Percentiles rank a stretch among this genome's conserved stretches.
Conservation (phyloP, 1,284 basidiomycete species). For the Microbotryum saponariae region DNA sequence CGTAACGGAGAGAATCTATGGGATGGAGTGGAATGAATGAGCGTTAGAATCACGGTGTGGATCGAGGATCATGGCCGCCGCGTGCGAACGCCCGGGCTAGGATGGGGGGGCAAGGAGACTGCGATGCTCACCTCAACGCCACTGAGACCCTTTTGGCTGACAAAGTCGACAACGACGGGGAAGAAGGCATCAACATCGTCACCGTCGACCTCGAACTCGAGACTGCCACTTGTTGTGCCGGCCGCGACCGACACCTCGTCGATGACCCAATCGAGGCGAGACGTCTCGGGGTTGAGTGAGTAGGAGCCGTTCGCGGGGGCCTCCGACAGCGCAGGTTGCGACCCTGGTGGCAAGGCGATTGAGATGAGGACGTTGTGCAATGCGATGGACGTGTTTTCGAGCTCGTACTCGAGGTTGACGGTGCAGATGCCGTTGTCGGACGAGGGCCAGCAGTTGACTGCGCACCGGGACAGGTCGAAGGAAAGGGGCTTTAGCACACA, state of each 20-base stretch:
- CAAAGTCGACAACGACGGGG: slow-evolving; percentile 80
- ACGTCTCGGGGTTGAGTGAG: slow-evolving; percentile 67
- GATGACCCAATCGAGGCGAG: slow-evolving; percentile 77
- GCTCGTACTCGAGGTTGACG: slow-evolving; percentile 93
- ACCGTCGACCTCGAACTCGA: slow-evolving; percentile 80
- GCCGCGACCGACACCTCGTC: slow-evolving; percentile 46
- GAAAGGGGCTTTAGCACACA: neutral
- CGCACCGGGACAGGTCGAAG: neutral
- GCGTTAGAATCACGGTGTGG: neutral
- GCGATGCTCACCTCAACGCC: slow-evolving; percentile 38
- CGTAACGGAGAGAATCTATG: slow-evolving; percentile 24
- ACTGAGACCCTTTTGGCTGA: slow-evolving; percentile 44
- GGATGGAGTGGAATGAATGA: neutral
- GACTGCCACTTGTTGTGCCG: slow-evolving; percentile 59
- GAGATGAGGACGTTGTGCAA: slow-evolving; percentile 80
- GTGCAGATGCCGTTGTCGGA: slow-evolving; percentile 83
- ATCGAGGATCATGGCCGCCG: neutral
- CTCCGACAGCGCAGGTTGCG: slow-evolving; percentile 70
- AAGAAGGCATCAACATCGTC: slow-evolving; percentile 81
- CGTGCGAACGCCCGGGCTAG: too few relatives aligned
- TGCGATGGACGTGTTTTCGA: slow-evolving; percentile 56
- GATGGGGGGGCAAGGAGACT: neutral
- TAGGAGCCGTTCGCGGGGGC: slow-evolving; percentile 58
- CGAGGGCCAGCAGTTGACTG: slow-evolving; percentile 94
- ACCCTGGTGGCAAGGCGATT: slow-evolving; percentile 82